phyloP scores from a whole-genome alignment of 1,139 yeast species.

The Pichia sp. region DNA sequence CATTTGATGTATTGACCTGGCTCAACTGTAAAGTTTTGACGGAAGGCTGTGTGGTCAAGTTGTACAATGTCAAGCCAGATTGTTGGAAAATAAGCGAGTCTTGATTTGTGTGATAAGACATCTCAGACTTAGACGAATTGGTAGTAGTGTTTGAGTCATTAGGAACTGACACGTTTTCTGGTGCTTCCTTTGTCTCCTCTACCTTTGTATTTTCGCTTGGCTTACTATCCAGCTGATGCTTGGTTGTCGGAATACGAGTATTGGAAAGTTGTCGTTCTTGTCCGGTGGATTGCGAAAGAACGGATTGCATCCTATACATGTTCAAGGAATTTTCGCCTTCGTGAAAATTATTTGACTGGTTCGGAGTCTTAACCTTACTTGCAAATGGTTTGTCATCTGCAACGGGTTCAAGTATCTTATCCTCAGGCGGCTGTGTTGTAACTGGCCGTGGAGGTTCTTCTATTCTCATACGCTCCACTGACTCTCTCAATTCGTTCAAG shows the following conservation, averaged over 20 bases:
- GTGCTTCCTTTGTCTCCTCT: background rate
- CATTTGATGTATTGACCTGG: background rate
- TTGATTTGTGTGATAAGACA: conserved; percentile 4
- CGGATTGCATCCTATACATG: conserved; percentile 21
- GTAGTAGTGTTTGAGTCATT: conserved; percentile 8
- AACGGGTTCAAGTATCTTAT: background rate
- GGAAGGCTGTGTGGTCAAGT: conserved; percentile 14
- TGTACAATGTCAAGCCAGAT: conserved; percentile 23
- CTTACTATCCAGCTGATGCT: background rate
- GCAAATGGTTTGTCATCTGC: no score
- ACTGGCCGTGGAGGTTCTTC: background rate
- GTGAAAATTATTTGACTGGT: background rate
- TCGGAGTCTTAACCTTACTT: no score
- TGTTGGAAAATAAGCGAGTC: conserved; percentile 27
- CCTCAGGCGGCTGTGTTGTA: background rate
- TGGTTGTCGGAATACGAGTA: background rate
- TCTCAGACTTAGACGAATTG: conserved; percentile 7
- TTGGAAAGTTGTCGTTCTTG: conserved; percentile 36
- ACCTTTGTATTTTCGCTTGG: background rate
- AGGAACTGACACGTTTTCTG: background rate
- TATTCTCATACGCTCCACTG: background rate
- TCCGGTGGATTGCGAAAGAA: conserved; percentile 49
- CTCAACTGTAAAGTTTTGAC: conserved; percentile 8
- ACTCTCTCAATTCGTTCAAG: background rate
- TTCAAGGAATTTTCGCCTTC: conserved; percentile 8